Evolutionary conservation across 345 rosid species (phyloP), one percentile per base, ranked within the genome.

Genomic region (Leavenworthia alabamica): DNA sequence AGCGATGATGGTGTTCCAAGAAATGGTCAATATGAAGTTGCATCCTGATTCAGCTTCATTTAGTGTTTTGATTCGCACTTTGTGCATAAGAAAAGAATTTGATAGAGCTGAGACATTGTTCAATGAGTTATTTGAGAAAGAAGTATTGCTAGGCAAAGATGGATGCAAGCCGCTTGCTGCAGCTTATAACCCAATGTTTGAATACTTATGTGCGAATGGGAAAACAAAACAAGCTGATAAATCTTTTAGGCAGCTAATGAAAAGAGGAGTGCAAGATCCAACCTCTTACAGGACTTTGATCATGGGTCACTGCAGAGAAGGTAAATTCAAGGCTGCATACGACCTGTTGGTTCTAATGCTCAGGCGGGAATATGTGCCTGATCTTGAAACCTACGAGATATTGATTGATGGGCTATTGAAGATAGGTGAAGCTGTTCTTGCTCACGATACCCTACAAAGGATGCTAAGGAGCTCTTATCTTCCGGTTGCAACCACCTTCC

Each of bases 211-310:
- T 56, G 68, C 67, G 72, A 85, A 57, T 44, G 93, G 95, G 59
- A 81, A 83, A 72, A 79, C 90, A 17, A 51, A 42, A 56, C 85
- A 78, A 71, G 95, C 95, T 8, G 95, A 87, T 60, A 73, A 51
- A 47, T 80, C 77, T 28, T 85, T 85, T 62, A 79, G 95, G 81
- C 93, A 90, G 79, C 82, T 90, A 16, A 79, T 87, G 86, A 87
- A 77, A 71, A 78, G 84, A 66, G 97, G 97, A 67, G 77, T 47
- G 10, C 97, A 83, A 70, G 93, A 90, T 78, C 95, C 93, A 56
- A 47, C 75, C 53, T 78, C 85, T 48, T 86, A 75, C 71, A 72
- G 62, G 77, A 85, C 82, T 53, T 70, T 87, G 79, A 87, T 90
- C 63, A 73, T 52, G 60, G 97, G 97, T 43, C 86, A 83, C 65